Evolutionary conservation across 352 stramenopile species (phyloP).

Genomic region (Globisporangium megalacanthum): DNA sequence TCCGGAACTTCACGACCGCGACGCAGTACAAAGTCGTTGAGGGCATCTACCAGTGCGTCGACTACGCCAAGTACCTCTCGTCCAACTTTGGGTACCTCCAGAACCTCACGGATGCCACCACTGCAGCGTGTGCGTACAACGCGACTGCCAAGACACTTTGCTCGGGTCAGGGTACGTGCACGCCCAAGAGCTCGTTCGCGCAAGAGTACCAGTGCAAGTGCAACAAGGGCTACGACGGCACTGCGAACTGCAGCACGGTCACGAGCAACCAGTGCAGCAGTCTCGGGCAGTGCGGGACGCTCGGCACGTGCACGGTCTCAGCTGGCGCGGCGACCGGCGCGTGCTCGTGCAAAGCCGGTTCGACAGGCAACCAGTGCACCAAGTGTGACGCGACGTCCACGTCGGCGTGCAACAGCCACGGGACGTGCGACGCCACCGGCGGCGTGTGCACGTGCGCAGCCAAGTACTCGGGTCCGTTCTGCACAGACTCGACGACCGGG

Average conservation of each 20-base stretch:
- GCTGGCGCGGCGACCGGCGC: constrained; percentile 22
- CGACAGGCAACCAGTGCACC: constrained; percentile 58
- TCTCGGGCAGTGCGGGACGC: constrained; percentile 56
- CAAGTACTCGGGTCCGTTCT: constrained; percentile 67
- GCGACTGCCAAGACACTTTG: constrained; percentile 42
- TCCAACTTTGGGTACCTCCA: constrained; percentile 52
- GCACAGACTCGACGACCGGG: constrained; percentile 14
- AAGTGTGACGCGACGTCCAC: constrained; percentile 39
- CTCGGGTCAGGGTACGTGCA: constrained; percentile 66
- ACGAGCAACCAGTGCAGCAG: constrained; percentile 71
- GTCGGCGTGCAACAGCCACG: constrained; percentile 39
- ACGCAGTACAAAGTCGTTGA: constrained; percentile 36
- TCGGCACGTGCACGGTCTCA: constrained; percentile 40
- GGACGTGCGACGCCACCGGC: constrained; percentile 28
- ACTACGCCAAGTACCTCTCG: constrained; percentile 53
- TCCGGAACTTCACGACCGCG: constrained; percentile 53
- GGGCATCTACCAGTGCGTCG: constrained; percentile 74
- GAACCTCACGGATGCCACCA: constrained; percentile 55
- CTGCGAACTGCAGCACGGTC: constrained; percentile 41
- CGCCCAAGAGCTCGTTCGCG: constrained; percentile 43
- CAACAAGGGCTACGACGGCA: constrained; percentile 60
- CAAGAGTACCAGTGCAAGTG: constrained; percentile 74
- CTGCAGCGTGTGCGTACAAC: constrained; percentile 48
- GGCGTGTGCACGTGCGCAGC: constrained; percentile 48
- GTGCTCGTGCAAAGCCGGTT: constrained; percentile 46